Evolutionary conservation across 129 eudicot genomes (phyloP).

Genomic region (Apium graveolens): DNA sequence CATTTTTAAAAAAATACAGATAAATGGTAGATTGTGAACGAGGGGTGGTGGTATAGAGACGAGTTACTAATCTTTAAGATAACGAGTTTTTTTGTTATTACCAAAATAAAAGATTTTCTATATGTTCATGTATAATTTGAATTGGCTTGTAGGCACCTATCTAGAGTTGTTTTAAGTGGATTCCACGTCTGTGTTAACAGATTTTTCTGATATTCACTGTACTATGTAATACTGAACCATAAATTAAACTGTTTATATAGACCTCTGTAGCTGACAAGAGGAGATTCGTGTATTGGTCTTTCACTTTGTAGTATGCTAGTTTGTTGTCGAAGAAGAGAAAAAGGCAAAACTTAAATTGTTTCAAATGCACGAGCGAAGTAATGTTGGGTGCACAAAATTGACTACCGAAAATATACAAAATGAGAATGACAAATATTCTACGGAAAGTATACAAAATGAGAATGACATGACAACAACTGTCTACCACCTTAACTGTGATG

Average conservation of each 20-base stretch:
- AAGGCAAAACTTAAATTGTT: too few species aligned
- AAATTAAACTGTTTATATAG: neutral
- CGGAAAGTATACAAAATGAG: too few species aligned
- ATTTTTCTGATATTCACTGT: neutral
- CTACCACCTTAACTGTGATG: too few species aligned
- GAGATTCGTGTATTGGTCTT: too few species aligned
- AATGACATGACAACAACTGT: too few species aligned
- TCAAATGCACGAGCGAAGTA: too few species aligned
- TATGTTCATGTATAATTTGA: neutral
- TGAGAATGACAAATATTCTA: too few species aligned
- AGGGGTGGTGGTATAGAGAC: slow-evolving; percentile 8
- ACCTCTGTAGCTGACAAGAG: too few species aligned
- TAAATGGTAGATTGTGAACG: slow-evolving; percentile 4
- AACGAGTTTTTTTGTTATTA: slow-evolving; percentile 7
- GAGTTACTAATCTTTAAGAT: slow-evolving; percentile 7
- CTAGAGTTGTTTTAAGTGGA: neutral
- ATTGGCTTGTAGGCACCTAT: neutral
- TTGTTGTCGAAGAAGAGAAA: too few species aligned
- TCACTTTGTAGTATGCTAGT: too few species aligned
- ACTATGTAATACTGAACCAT: neutral
- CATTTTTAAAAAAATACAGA: neutral
- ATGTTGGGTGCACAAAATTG: too few species aligned
- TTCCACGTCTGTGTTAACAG: neutral
- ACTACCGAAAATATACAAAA: too few species aligned
- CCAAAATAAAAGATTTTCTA: slow-evolving; percentile 13